Base-by-base conservation (phyloP, 2,329 filamentous ascomycete genomes). In the Curvularia lunata region DNA sequence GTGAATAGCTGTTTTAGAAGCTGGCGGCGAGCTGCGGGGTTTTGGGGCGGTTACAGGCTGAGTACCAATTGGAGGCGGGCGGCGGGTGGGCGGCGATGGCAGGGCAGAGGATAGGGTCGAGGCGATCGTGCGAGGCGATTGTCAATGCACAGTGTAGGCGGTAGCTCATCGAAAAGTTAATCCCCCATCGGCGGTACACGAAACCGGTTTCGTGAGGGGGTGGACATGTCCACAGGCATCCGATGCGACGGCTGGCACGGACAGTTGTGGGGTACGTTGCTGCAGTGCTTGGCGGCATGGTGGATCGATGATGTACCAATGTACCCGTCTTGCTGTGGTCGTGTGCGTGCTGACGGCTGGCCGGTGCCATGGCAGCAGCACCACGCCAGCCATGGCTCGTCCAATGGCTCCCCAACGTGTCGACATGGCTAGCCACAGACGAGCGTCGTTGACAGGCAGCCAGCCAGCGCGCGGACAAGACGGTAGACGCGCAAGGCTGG, bases 151-250 rank as follows among this genome's bases (percentile, higher is more conserved):
- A 30, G 49, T 46, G 27, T 23, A 37, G 16, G 32, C 32, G 16
- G 32, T 28, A 47, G 41, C 49, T 27, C 28, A 57, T 57, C 54
- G 54, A 41, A 48, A 53, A 48, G 54, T 37, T 38, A 43, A 53
- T 43, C 41, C 34, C 28, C 49, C 45, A 55, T 54, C 52, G 46
- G 42, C 52, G 51, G 55, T 38, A 49, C 46, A 41, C 18, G 56
- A 67, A 65, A 63, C 62, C 54, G 57, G 62, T 63, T 64, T 64
- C n/a, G n/a, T n/a, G n/a, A 57, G 34, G 52, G 52, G 56, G 28
- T 32, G 41, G 32, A n/a, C 32, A 37, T 5, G 32, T 13, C 13
- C 59, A 59, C 59, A 37, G 52, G 40, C 45, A 25, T 40, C 45
- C 48, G 59, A 53, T 51, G 49, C 46, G 56, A 55, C 52, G 49